Percentiles rank a stretch among this genome's conserved stretches.
Conservation (phyloP, 306 rosid genomes). For the Dryas drummondii region DNA sequence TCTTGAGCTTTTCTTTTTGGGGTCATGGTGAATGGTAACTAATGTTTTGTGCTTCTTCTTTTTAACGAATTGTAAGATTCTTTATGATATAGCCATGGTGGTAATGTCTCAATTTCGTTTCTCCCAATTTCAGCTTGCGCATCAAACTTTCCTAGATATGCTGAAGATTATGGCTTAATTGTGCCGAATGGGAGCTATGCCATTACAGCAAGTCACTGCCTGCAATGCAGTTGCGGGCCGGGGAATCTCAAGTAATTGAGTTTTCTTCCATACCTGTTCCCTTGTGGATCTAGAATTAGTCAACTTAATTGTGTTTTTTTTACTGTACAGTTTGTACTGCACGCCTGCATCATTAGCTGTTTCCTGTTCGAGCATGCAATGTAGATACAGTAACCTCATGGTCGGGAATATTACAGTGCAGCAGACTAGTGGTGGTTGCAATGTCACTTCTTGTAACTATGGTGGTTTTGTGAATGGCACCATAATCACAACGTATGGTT, state of each 20-base stretch:
- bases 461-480: constrained; percentile 81
- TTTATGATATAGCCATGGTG: neutral
- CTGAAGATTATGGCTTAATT: constrained; percentile 77
- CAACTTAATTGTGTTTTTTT: constrained; percentile 20
- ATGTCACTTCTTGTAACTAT: constrained; percentile 79
- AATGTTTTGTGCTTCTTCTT: neutral
- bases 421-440: constrained; percentile 86
- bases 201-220: constrained; percentile 88
- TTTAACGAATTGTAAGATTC: neutral
- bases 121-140: constrained; percentile 67
- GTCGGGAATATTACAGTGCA: constrained; percentile 77
- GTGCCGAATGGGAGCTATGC: constrained; percentile 97
- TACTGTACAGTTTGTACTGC: constrained; percentile 88
- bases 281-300: constrained; percentile 9
- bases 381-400: constrained; percentile 80
- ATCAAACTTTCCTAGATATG: constrained; percentile 64
- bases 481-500: constrained; percentile 66
- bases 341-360: constrained; percentile 94
- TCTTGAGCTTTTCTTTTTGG: neutral
- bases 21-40: neutral
- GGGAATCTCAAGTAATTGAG: constrained; percentile 66
- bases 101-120: constrained; percentile 19
- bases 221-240: constrained; percentile 98
- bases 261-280: constrained; percentile 9
- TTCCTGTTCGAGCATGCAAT: constrained; percentile 99